Base-by-base conservation (phyloP, 1,284 basidiomycete genomes). In the Cryptococcus jaspeensis region DNA sequence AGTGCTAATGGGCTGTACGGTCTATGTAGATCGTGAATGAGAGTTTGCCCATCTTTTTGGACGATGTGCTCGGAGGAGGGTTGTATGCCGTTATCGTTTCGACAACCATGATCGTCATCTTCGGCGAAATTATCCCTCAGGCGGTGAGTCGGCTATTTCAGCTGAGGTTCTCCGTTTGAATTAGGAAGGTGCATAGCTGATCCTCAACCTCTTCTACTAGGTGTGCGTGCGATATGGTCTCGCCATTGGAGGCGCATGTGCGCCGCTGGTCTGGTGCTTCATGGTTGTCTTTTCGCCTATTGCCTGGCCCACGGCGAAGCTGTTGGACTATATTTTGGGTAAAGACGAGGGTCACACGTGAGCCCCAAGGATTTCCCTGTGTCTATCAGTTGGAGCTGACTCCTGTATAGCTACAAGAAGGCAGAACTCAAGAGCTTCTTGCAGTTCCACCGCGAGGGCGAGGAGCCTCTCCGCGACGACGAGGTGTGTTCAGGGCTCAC, bases 371-470 rank as follows among this genome's bases (percentile, higher is more conserved):
- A 39, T 20, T 18, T 37, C 49, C 16, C n/a, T 20, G 15, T n/a
- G 12, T 38, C 12, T 41, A 25, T 37, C 16, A 12, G 22, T 8
- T 39, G 8, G 40, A 20, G 35, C 28, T 46, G 32, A 55, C 42
- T 43, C 13, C 25, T 80, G 0, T 81, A 85, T 58, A 92, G 88
- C 0, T 94, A 93, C 80, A 92, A 92, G 71, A 93, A 93, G 73
- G 89, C 90, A 0, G 90, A 95, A 71, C 84, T 97, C 44, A 92
- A 91, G 77, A 90, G 89, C 0, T 97, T 98, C 78, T 83, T 98
- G 28, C 74, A 92, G 70, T 90, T 94, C 78, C 90, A 94, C 77
- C 82, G 90, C 52, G 86, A 87, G 39, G 86, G 92, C 45, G 85
- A 90, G 72, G 88, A 95, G 71, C 90, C 92, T 0, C 81, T 95